A percentile compares a stretch with the other conserved stretches of the same genome.
Evolutionary conservation across 192 early-diverging fungal species (phyloP).

Genomic region (Obelidium mucronatum): DNA sequence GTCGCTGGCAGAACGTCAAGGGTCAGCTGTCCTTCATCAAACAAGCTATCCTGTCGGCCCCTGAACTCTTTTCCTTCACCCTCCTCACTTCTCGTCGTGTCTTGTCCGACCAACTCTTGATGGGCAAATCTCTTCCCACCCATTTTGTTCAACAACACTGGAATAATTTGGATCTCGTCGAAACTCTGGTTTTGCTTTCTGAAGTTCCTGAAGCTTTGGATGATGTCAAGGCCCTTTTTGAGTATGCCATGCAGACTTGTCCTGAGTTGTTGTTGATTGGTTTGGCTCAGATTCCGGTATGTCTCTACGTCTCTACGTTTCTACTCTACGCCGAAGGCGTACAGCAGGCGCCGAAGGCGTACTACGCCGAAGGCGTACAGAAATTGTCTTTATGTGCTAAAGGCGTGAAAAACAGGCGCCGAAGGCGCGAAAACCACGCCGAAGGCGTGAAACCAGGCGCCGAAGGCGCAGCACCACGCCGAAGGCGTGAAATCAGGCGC

Average conservation of each 20-base stretch:
- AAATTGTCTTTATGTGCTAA: too few relatives aligned
- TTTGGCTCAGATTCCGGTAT: slow-evolving; percentile 71
- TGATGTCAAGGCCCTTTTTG: slow-evolving; percentile 71
- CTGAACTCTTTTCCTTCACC: slow-evolving; percentile 65
- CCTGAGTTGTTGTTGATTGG: slow-evolving; percentile 80
- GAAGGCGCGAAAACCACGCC: too few relatives aligned
- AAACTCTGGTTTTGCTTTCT: slow-evolving; percentile 63
- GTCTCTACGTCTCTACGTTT: too few relatives aligned
- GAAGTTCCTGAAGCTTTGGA: slow-evolving; percentile 50
- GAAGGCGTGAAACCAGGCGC: too few relatives aligned
- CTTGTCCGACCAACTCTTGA: slow-evolving; percentile 3
- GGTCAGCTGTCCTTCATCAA: slow-evolving; percentile 76
- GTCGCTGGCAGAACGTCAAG: slow-evolving; percentile 73
- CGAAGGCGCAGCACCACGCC: too few relatives aligned
- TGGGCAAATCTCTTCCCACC: slow-evolving; percentile 33
- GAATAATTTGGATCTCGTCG: slow-evolving; percentile 78
- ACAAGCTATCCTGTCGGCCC: slow-evolving; percentile 62
- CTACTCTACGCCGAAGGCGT: too few relatives aligned
- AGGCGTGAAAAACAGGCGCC: too few relatives aligned
- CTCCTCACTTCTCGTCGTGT: background rate
- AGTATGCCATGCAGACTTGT: slow-evolving; percentile 63
- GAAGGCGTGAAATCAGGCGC: too few relatives aligned
- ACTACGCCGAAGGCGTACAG: too few relatives aligned
- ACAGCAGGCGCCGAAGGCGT: too few relatives aligned
- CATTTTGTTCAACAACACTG: slow-evolving; percentile 61